Evolutionary conservation across 805 yeast species (phyloP).

Genomic region (Nakazawaea wyomingensis): DNA sequence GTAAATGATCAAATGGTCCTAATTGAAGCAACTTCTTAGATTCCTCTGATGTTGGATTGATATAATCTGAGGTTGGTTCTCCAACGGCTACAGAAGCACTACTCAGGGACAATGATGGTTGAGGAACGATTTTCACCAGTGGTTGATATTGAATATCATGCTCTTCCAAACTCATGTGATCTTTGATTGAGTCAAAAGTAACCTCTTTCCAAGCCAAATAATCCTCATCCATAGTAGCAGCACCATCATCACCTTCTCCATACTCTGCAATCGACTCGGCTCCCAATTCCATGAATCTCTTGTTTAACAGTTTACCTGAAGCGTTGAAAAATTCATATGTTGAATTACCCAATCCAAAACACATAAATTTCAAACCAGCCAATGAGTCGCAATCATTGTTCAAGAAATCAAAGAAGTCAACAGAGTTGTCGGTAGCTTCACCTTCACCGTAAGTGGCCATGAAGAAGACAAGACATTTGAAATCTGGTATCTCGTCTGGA

Average conservation of each 20-base stretch:
- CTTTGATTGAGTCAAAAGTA: slow-evolving; percentile 60
- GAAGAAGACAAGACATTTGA: slow-evolving; percentile 50
- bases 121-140: slow-evolving; percentile 39
- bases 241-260: slow-evolving; percentile 95
- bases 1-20: slow-evolving; percentile 76
- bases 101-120: slow-evolving; percentile 25
- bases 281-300: slow-evolving; percentile 54
- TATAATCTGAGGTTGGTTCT: slow-evolving; percentile 66
- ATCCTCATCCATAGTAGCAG: slow-evolving; percentile 93
- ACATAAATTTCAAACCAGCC: slow-evolving; percentile 55
- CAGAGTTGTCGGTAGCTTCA: slow-evolving; percentile 96
- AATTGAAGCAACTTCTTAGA: slow-evolving; percentile 30
- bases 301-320: slow-evolving; percentile 59
- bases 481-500: slow-evolving; percentile 42
- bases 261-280: slow-evolving; percentile 69
- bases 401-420: slow-evolving; percentile 66
- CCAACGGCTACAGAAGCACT: slow-evolving; percentile 57
- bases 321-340: slow-evolving; percentile 91
- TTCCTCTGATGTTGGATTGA: slow-evolving; percentile 30
- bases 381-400: slow-evolving; percentile 54
- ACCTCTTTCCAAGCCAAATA: slow-evolving; percentile 88
- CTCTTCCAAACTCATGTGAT: slow-evolving; percentile 65
- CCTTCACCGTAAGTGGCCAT: slow-evolving; percentile 98
- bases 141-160: slow-evolving; percentile 80
- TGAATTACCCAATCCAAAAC: slow-evolving; percentile 92